These are phyloP conservation scores for Acanthamoeba lenticulata DNA, from an alignment of 208 protist species.

Conservation along the genomic window DNA sequence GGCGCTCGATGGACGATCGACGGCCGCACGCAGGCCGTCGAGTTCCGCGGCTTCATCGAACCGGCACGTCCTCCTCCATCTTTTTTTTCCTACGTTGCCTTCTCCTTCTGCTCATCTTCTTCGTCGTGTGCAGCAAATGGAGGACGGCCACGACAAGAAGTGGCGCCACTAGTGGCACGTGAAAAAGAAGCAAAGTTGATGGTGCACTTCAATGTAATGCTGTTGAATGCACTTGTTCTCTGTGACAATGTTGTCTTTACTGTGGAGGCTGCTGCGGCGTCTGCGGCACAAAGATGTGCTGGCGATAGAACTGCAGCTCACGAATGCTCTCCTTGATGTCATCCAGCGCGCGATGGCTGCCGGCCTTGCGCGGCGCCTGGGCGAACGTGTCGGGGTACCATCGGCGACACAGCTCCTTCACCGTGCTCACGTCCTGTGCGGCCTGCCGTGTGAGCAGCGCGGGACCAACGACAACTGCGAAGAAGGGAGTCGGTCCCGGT, in stretches of 20 bases:
- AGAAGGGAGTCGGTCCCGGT: background rate
- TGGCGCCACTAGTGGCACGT: conserved; percentile 50
- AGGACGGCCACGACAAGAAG: conserved; percentile 32
- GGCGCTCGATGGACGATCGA: conserved; percentile 19
- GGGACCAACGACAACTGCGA: background rate
- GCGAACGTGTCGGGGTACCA: conserved; percentile 76
- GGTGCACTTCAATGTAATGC: no score
- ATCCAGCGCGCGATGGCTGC: conserved; percentile 72
- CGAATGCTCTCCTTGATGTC: conserved; percentile 83
- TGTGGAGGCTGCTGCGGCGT: no score
- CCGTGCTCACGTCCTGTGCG: conserved; percentile 56
- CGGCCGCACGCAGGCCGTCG: background rate
- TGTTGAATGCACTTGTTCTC: no score
- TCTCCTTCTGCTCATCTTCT: background rate
- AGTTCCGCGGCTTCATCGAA: conserved; percentile 61
- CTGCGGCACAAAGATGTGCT: conserved; percentile 68
- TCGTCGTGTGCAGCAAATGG: background rate
- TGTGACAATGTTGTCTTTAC: no score
- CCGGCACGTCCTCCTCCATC: background rate
- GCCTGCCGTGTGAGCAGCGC: background rate
- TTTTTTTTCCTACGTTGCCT: background rate
- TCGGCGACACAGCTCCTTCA: conserved; percentile 80
- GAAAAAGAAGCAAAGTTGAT: no score
- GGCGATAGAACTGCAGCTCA: conserved; percentile 79
- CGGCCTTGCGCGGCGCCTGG: background rate